Evolutionary conservation across 2,329 filamentous ascomycete genomes (phyloP), one percentile per base, ranked within the genome.

Genomic region (Calonectria multiphialidica): DNA sequence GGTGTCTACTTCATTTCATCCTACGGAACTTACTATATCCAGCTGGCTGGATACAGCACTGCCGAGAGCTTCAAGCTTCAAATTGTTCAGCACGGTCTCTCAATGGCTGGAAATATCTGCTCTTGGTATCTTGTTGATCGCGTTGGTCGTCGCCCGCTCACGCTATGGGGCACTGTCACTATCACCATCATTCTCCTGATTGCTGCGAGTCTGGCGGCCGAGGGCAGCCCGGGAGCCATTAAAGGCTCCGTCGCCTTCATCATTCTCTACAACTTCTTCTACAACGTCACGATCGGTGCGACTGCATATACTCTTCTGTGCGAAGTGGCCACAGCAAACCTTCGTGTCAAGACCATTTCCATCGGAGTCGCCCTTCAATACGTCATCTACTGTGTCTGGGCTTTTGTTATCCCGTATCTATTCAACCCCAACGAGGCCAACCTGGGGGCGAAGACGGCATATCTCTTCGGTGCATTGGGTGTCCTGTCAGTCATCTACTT

Each of bases 1-100:
- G 84, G 83, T 3, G 79, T 84, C 18, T 73, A 78, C 28, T 86
- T 86, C 33, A 78, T 81, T 0, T 75, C 81, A 0, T 75, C 77
- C 6, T 87, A 87, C 68, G 78, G 78, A 18, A 86, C 84, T 1
- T 87, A 87, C 75, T 87, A 86, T 73, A 78, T 83, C 50, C 82
- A 87, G 65, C 77, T 86, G 1, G 84, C 85, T 18, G 85, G 85
- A 5, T 85, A 82, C 72, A 81, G 79, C 57, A 82, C 81, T 0
- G 67, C 72, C 2, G 80, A 77, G 65, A 82, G 80, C 64, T 86
- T 85, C 77, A 82, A 79, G 66, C 76, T 86, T 1, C 81, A 84
- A 62, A 86, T 86, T 63, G 79, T 80, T 6, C 84, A 86, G 71
- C 84, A 85, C 47, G 79, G 82, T 2, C 65, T 84, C 9, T 85